Evolutionary conservation across 2,329 filamentous ascomycete genomes (phyloP), one percentile per base, ranked within the genome.

Genomic region (Aspergillus pseudonomiae): DNA sequence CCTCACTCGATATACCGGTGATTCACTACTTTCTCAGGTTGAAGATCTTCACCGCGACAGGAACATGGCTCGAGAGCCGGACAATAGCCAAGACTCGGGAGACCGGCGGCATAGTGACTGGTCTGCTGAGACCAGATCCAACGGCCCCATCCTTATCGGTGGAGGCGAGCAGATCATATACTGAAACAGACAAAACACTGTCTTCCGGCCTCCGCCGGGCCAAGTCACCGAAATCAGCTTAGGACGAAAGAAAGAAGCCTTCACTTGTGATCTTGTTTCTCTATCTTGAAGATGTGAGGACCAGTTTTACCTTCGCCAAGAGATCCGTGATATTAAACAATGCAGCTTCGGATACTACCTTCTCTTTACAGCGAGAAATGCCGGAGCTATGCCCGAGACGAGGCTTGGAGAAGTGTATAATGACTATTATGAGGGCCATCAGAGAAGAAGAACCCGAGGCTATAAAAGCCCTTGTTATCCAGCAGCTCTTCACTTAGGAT

Each of bases 151-250:
- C 36, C 46, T 60, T 60, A 53, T 53, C 58, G 26, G 34, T 52
- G 28, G n/a, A 41, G 43, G 46, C 6, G 19, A 41, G 26, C 30
- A 39, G 24, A 54, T 54, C 34, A 50, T 32, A 36, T 60, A 48
- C 21, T 57, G 32, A 41, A 60, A 28, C 14, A 11, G 52, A 55
- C n/a, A 6, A 14, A 30, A 26, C 52, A 54, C 11, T 9, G 16
- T 24, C 32, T 54, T 11, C 24, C 67, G 67, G 70, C 59, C 50
- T 64, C 70, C 67, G 69, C 58, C 69, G 70, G 70, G 68, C 70
- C 67, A 72, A 71, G 70, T 50, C 21, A 28, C 19, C 46, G 24
- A 50, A 36, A 52, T 59, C 14, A 36, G 52, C 30, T 54, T 34
- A 54, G 52, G 32, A 30, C n/a, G 36, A 36, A n/a, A 6, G 52